Evolutionary conservation across 2,329 filamentous ascomycete genomes (phyloP), one percentile per base, ranked within the genome.

Genomic region (Aspergillus brasiliensis): DNA sequence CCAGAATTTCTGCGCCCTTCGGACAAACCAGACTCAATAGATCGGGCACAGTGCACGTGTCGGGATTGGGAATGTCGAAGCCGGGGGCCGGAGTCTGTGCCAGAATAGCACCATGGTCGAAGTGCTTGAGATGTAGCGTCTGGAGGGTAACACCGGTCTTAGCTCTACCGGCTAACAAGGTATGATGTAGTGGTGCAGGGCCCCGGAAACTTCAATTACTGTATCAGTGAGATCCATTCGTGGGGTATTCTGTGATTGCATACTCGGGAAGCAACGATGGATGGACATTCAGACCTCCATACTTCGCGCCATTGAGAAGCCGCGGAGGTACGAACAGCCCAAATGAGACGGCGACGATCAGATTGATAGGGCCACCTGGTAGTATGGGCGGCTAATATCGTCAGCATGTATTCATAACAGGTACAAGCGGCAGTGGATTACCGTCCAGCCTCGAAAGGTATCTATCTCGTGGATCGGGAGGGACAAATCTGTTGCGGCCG

Each of bases 331-430:
- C 88, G 62, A 97, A 89, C 7, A 97, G 84, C 3, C 95, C 95
- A 77, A 98, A 99, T 0, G 95, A 98, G 4, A 98, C 95, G 51
- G 93, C 93, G 48, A 98, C 82, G 66, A 99, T 84, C 60, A 99
- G 81, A 73, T 97, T 92, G 65, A 87, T 86, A 25, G 78, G 67
- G 27, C 73, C 69, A 37, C 68, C 71, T 15, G 78, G 56, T 3
- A 80, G 71, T 46, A 72, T 70, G 0, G 88, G 88, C 34, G 88
- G 82, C 83, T 89, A 65, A 25, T 40, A 57, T 19, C 25, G 60
- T 71, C 42, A 72, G 66, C 60, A 47, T 17, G 62, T 2, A 62
- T 17, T 31, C n/a, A 23, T 56, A 51, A 28, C 27, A 49, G 17
- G 31, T 28, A 23, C 42, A 6, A 25, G 51, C 21, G 31, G 52